Evolutionary conservation across 192 early-diverging fungal genomes (phyloP), one percentile per base, ranked within the genome.

Genomic region (Thamnidium elegans): DNA sequence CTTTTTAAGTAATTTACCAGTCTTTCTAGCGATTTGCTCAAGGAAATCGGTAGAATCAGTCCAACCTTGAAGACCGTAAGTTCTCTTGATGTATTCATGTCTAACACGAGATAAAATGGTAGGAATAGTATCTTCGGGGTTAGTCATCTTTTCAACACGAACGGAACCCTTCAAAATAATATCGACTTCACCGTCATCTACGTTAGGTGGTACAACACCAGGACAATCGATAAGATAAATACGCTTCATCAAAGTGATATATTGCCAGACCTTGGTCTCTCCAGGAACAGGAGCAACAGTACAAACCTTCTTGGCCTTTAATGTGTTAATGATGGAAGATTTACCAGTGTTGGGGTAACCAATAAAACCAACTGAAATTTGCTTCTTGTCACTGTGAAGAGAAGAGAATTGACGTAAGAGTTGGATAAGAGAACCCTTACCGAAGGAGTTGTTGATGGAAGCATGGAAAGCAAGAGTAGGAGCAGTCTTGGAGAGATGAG

Each of bases 151-250:
- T 74, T 98, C 93, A 2, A 96, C 85, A 66, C 97, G 91, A 11
- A 80, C 93, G 17, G 95, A 93, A 48, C 97, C 97, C 84, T 92
- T 98, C 61, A 99, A 85, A 23, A 99, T 91, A 79, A 98, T 94
- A 60, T 99, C 97, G 4, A 88, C 88, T 63, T 98, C 96, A 1
- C 89, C 86, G 78, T 98, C 96, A 8, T 91, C 89, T 9, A 88
- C 68, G 47, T 86, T 85, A 10, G 92, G 91, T 62, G 92, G 90
- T 55, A 99, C 97, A 45, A 99, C 90, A 67, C 97, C 97, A 21
- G 97, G 97, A 77, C 97, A 99, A 73, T 99, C 97, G 71, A 99
- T 98, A 50, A 99, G 80, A 71, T 96, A 99, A 65, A 99, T 99
- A 58, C 92, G 89, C 66, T 94, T 94, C 86, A 95, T 99, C 68